Percentiles rank a stretch among this genome's conserved stretches.
These are phyloP conservation scores for Halophytophthora polymorphica DNA, from an alignment of 352 stramenopile species.

Conservation along the genomic window DNA sequence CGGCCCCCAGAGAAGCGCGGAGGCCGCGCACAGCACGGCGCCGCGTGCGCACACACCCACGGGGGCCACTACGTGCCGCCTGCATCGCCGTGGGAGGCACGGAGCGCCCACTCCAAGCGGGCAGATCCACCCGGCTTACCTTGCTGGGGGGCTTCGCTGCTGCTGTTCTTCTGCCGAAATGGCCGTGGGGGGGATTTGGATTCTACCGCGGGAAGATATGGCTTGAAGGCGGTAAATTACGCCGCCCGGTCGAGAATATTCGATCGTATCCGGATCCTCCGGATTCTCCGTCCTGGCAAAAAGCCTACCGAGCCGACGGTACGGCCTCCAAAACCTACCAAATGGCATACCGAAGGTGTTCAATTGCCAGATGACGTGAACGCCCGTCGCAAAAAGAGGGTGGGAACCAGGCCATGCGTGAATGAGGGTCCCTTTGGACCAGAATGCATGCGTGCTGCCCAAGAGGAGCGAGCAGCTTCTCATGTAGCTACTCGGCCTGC, in stretches of 20 bases:
- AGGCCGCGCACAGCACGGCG: too few relatives aligned
- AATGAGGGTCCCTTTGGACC: background rate
- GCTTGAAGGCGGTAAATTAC: conserved; percentile 3
- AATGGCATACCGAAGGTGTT: too few relatives aligned
- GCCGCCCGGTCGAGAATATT: background rate
- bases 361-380: too few relatives aligned
- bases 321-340: too few relatives aligned
- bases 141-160: background rate
- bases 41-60: too few relatives aligned
- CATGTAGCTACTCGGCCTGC: conserved; percentile 17
- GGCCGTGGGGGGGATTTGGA: conserved; percentile 1
- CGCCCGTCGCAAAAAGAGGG: too few relatives aligned
- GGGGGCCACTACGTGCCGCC: too few relatives aligned
- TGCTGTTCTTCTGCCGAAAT: conserved; percentile 30
- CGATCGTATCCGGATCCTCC: conserved; percentile 1
- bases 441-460: background rate
- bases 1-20: too few relatives aligned
- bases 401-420: background rate
- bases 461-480: background rate
- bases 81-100: too few relatives aligned
- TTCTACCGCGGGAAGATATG: conserved; percentile 5
- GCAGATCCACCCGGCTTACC: conserved; percentile 12
- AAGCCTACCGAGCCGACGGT: too few relatives aligned
- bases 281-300: background rate
- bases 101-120: too few relatives aligned